These are phyloP conservation scores for Blastobotrys raffinosifermentans DNA, from an alignment of 1,139 yeast genomes.

Conservation along the genomic window DNA sequence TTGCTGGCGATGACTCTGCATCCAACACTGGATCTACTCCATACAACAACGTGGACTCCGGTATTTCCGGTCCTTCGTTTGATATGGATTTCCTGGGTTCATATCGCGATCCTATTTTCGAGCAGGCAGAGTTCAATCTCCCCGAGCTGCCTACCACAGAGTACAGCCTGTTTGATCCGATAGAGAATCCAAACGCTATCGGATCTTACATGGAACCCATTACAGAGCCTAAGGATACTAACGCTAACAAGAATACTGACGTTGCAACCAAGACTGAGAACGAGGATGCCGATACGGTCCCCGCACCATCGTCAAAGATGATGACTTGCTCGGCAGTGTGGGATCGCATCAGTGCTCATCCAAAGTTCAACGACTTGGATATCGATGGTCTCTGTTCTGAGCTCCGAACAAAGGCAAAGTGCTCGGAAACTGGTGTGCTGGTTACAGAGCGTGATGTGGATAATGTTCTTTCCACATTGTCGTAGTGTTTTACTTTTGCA, in stretches of 20 bases:
- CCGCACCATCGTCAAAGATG: constrained; percentile 39
- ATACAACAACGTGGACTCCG: neutral
- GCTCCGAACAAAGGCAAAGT: constrained; percentile 87
- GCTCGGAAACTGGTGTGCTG: constrained; percentile 88
- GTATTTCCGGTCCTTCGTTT: constrained; percentile 30
- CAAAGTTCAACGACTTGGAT: constrained; percentile 86
- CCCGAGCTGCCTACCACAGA: constrained; percentile 44
- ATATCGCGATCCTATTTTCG: constrained; percentile 33
- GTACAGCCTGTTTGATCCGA: constrained; percentile 65
- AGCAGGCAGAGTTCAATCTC: constrained; percentile 27
- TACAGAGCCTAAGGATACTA: constrained; percentile 26
- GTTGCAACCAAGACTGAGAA: constrained; percentile 13
- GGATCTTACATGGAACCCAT: constrained; percentile 6
- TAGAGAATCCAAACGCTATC: constrained; percentile 30
- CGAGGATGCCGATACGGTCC: constrained; percentile 42
- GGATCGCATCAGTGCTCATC: constrained; percentile 94
- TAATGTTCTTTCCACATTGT: constrained; percentile 41
- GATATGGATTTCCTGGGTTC: constrained; percentile 20
- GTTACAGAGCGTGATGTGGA: constrained; percentile 76
- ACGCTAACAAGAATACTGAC: constrained; percentile 25
- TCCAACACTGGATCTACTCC: constrained; percentile 1
- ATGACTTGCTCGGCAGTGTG: constrained; percentile 86
- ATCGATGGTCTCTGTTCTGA: constrained; percentile 90
- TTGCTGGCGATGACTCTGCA: neutral
- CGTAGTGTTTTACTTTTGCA: constrained; percentile 1